These are phyloP conservation scores for Lichtheimia ornata DNA, from an alignment of 371 early-diverging fungal genomes.

Conservation along the genomic window DNA sequence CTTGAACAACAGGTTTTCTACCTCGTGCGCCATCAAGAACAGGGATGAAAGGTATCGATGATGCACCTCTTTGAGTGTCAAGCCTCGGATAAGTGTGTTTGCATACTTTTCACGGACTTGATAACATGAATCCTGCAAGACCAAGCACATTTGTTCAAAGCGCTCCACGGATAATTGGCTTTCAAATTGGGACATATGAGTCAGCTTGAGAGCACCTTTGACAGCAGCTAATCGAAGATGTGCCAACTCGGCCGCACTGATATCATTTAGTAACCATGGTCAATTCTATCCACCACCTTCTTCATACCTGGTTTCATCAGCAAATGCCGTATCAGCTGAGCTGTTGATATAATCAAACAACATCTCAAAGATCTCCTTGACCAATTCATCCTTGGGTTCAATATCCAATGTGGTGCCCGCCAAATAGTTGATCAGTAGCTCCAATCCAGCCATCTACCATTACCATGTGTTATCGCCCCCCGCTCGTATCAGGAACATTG, in stretches of 20 bases:
- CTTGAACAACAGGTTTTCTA: constrained; percentile 65
- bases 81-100: constrained; percentile 69
- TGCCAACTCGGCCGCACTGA: constrained; percentile 42
- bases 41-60: constrained; percentile 71
- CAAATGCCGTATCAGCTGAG: neutral
- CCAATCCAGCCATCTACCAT: constrained; percentile 29
- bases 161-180: constrained; percentile 54
- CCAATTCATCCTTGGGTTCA: no score
- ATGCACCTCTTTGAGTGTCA: constrained; percentile 62
- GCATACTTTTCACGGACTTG: constrained; percentile 81
- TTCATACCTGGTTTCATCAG: no score
- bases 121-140: constrained; percentile 75
- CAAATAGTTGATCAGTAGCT: constrained; percentile 34
- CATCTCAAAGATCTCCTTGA: no score
- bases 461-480: neutral
- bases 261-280: neutral
- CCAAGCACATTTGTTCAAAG: constrained; percentile 59
- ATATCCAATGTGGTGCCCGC: neutral
- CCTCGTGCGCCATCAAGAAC: constrained; percentile 86
- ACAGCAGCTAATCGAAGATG: constrained; percentile 69
- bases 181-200: constrained; percentile 52
- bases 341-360: neutral
- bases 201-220: constrained; percentile 67
- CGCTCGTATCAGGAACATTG: neutral
- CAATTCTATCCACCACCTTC: no score